Base-by-base conservation (phyloP, 2,329 filamentous ascomycete genomes). In the Anisogramma anomala region DNA sequence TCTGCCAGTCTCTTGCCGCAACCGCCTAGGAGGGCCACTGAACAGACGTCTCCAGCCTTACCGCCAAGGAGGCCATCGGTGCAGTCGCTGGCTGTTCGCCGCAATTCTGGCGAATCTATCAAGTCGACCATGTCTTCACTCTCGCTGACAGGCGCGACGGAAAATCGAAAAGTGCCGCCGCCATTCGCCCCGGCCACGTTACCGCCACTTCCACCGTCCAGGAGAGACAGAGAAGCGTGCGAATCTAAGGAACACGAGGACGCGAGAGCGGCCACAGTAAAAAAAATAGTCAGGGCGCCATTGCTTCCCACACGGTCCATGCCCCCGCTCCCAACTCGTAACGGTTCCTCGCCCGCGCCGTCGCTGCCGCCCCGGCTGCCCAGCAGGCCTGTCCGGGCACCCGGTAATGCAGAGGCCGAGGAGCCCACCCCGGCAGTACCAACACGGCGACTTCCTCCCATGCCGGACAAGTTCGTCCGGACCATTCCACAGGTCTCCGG, bases 61-160 rank as follows among this genome's bases (percentile, higher is more conserved):
- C 71, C 74, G 11, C 62, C 70, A 13, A 66, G 74, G 22, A 65
- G 66, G 19, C 55, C 67, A 2, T 69, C 69, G 2, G 56, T 62
- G 6, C 66, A 71, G 46, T 55, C 58, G 11, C 54, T 69, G 25
- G 55, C 55, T 17, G 58, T 58, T 4, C 65, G 74, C 18, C 66
- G 71, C 41, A 70, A 65, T 36, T 80, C 77, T 14, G 69, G 69
- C 31, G 71, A 74, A 0, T 80, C 76, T 2, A 72, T 74, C 22
- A 51, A 68, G 10, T 79, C 74, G 6, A 64, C 63, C 9, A 52
- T 72, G 13, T 79, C 76, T 3, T 66, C 63, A 1, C 54, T 71
- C 17, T 77, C 74, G 1, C 48, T 72, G 31, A 66, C 14, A 17
- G 36, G 36, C 17, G 66, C 69, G 0, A 77, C 67, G 50, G 66